Evolutionary conservation across 2,329 filamentous ascomycete genomes (phyloP), one percentile per base, ranked within the genome.

Genomic region (Zalaria obscura): DNA sequence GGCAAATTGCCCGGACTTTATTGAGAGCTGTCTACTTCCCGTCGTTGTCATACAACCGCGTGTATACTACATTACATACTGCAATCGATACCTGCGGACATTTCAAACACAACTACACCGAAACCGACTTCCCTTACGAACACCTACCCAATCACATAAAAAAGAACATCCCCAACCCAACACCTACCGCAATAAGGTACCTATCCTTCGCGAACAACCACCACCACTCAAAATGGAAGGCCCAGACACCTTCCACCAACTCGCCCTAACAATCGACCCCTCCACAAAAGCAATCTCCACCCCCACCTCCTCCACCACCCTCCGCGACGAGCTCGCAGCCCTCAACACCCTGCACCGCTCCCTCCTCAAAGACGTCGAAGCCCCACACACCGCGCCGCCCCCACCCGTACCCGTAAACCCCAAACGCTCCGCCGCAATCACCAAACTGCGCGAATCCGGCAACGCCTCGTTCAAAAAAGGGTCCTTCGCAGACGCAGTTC

Each of bases 321-420:
- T 69, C 32, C 45, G 50, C 36, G 51, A 54, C 44, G 65, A 70
- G 47, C 77, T 95, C 50, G 65, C 72, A 29, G 68, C 77, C 35
- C 77, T 96, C 46, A 95, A 94, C 70, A 57, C 63, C 39, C 76
- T 95, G 39, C 84, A 93, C 75, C 77, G 78, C 51, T 62, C 73
- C 35, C 75, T 96, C 46, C 69, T 91, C 52, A 27, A 29, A 25
- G 46, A 46, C 40, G 63, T 64, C 42, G 74, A 86, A 51, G 71
- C 76, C 0, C 75, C 80, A 4, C 72, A 75, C 45, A 64, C 65
- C 43, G 71, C 86, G 18, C 89, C 89, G 0, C 87, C 88, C 4
- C 83, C 89, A 0, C 91, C 91, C 0, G 73, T 93, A 35, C 88
- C 88, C 45, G 80, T 95, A 47, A 93, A 94, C 69, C 88, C 86